Conservation (phyloP, 768 basidiomycete species). For the Boletus huronensis region DNA sequence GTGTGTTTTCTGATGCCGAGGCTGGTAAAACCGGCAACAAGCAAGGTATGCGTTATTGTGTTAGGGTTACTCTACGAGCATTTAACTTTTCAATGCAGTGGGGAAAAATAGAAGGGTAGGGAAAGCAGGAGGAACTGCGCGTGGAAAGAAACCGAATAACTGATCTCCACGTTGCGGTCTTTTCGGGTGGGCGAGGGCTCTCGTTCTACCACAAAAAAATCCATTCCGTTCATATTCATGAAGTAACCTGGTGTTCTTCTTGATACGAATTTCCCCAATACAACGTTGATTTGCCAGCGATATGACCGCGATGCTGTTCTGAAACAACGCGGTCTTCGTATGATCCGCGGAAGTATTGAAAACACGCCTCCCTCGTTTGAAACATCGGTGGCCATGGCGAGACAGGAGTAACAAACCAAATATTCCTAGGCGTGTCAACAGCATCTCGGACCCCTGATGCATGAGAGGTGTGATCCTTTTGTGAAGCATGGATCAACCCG, state of each 20-base stretch:
- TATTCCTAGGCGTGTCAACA: not conserved
- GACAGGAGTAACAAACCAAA: not conserved
- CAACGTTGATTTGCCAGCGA: constrained; percentile 8
- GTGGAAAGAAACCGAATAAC: not conserved
- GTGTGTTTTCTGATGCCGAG: constrained; percentile 22
- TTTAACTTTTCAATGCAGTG: constrained; percentile 12
- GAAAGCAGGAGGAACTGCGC: not conserved
- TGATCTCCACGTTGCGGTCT: constrained; percentile 1
- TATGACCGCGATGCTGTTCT: constrained; percentile 4
- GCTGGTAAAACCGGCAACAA: not conserved
- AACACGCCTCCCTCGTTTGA: not conserved
- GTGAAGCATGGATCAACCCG: not conserved
- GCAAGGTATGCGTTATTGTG: constrained; percentile 14
- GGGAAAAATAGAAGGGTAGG: not conserved
- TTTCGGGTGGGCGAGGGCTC: constrained; percentile 1
- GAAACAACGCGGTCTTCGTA: not conserved
- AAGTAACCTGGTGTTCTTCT: constrained; percentile 21
- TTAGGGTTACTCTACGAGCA: not conserved
- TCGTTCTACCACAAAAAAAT: not conserved
- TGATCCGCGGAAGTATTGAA: constrained; percentile 15
- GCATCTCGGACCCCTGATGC: not conserved
- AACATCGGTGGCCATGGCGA: not conserved
- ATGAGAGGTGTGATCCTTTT: not conserved
- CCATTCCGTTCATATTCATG: not conserved
- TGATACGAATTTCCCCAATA: constrained; percentile 1